Evolutionary conservation across 192 early-diverging fungal species (phyloP), one percentile per base, ranked within the genome.

Genomic region (Mortierella alpina): DNA sequence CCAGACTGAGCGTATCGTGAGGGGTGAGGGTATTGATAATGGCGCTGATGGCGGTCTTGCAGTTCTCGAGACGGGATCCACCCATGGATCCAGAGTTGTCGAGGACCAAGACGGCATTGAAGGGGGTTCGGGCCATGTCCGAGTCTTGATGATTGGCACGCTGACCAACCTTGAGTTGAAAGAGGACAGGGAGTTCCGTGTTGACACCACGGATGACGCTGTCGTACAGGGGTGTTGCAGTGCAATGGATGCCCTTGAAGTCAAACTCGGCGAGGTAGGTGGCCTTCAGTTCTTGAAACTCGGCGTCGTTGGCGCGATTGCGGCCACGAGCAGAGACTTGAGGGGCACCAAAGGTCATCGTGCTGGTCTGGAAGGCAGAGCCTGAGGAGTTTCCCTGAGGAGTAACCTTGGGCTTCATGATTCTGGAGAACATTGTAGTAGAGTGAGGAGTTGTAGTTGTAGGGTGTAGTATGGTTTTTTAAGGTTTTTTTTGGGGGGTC

Each of bases 61-160:
- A 74, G 23, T 59, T 59, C 20, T 67, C 39, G 17, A 74, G 64
- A 31, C 72, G 72, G 17, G 40, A 13, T 17, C 72, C 72, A 4
- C 18, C 7, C 72, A 74, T 74, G 13, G 72, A 74, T 2, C 63
- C 63, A 9, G 72, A 74, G 58, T 31, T 55, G 49, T 74, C 72
- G 22, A 74, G 72, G 49, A 74, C 72, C 59, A 74, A 67, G 65
- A 63, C 60, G n/a, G 60, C 31, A 42, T 74, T 74, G 65, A 74
- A 74, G 48, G 72, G 72, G 31, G 72, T 74, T 39, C 59, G 72
- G 54, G n/a, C 40, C 8, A 67, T 48, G 47, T 67, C 72, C 20
- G 31, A n/a, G 11, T 73, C 57, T 17, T 22, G n/a, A 6, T 52
- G 7, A 23, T 74, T 62, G 63, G 72, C 60, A 9, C 72, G 50